Percentiles rank a stretch among this genome's conserved stretches.
phyloP scores from a whole-genome alignment of 2,329 filamentous ascomycete species.

The Westerdykella sp. region DNA sequence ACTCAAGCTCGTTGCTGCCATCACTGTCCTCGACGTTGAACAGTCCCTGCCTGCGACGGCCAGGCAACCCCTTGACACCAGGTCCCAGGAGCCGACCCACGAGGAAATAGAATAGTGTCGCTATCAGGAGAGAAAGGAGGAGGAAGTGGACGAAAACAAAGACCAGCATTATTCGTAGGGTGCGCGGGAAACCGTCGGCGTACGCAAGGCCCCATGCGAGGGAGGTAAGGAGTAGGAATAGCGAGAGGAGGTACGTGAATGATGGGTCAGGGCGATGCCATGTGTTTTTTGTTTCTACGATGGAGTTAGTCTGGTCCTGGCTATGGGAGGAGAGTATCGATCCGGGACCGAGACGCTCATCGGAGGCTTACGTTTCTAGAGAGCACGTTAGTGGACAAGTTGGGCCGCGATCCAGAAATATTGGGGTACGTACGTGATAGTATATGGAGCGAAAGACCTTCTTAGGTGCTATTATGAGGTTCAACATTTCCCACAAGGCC shows the following conservation, averaged over 20 bases:
- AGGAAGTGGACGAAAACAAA: conserved; percentile 57
- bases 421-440: conserved; percentile 50
- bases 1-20: conserved; percentile 55
- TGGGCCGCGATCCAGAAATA: neutral
- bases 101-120: conserved; percentile 58
- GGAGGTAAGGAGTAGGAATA: conserved; percentile 52
- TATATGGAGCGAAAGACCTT: conserved; percentile 67
- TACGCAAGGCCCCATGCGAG: conserved; percentile 56
- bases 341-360: neutral
- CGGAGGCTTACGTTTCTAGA: conserved; percentile 36
- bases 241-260: conserved; percentile 62
- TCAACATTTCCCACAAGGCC: conserved; percentile 67
- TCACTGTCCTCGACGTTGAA: conserved; percentile 50
- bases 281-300: conserved; percentile 60
- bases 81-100: conserved; percentile 57
- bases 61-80: conserved; percentile 47
- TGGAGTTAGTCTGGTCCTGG: conserved; percentile 5
- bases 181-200: conserved; percentile 40
- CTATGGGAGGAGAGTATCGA: neutral
- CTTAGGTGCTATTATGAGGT: conserved; percentile 61
- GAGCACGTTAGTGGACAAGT: conserved; percentile 1
- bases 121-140: conserved; percentile 52
- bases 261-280: conserved; percentile 65
- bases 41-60: conserved; percentile 50
- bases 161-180: conserved; percentile 42